A percentile compares a stretch with the other conserved stretches of the same genome.
These are phyloP conservation scores for Chlorella vulgaris DNA, from an alignment of 139 green algal species.

Conservation along the genomic window DNA sequence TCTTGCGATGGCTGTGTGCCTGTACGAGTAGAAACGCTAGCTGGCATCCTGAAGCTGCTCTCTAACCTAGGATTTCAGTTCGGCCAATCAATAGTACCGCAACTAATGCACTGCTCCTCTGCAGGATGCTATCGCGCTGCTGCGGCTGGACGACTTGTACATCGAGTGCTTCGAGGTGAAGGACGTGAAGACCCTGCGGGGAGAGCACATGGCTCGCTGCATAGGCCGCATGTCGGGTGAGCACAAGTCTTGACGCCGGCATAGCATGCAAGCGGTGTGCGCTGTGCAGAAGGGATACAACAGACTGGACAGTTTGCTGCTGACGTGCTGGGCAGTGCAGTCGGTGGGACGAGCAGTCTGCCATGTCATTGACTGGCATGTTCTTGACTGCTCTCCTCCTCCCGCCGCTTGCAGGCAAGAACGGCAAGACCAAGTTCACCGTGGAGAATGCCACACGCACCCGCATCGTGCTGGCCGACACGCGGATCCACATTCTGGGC, in stretches of 20 bases:
- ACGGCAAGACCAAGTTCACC: slow-evolving; percentile 99
- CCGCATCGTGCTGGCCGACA: slow-evolving; percentile 97
- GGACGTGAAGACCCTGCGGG: slow-evolving; percentile 96
- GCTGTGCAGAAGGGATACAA: too few relatives aligned
- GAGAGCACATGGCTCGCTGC: slow-evolving; percentile 94
- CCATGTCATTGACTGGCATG: too few relatives aligned
- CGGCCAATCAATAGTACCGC: too few relatives aligned
- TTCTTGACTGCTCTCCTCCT: neutral
- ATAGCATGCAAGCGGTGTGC: too few relatives aligned
- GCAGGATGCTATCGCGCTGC: slow-evolving; percentile 93
- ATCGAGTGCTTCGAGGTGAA: slow-evolving; percentile 98
- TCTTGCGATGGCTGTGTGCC: too few relatives aligned
- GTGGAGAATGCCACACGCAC: slow-evolving; percentile 98
- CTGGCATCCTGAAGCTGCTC: too few relatives aligned
- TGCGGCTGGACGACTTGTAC: slow-evolving; percentile 98
- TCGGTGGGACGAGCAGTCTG: too few relatives aligned
- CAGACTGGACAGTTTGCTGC: too few relatives aligned
- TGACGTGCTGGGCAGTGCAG: neutral
- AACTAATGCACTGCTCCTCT: too few relatives aligned
- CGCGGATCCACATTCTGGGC: slow-evolving; percentile 96
- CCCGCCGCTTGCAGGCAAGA: slow-evolving; percentile 74
- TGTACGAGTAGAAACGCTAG: too few relatives aligned
- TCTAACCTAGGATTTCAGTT: too few relatives aligned
- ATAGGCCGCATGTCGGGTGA: slow-evolving; percentile 88
- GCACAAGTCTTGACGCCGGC: too few relatives aligned